phyloP scores from a whole-genome alignment of 148 eudicot species.

The Pouteria glomerata region DNA sequence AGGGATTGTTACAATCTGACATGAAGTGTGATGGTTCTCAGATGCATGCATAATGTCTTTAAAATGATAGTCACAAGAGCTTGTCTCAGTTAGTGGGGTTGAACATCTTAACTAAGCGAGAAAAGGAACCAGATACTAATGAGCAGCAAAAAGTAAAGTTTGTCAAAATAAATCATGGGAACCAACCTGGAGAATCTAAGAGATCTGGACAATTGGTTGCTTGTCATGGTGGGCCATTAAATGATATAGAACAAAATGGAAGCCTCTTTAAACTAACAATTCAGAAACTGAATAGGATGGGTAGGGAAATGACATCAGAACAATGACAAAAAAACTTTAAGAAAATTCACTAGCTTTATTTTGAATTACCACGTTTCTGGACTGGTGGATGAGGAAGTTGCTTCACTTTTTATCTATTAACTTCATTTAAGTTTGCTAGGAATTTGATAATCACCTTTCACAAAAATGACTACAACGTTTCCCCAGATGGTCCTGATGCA shows the following conservation, averaged over 20 bases:
- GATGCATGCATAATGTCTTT: slow-evolving; percentile 17
- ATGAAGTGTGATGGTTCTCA: slow-evolving; percentile 23
- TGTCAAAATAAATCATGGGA: slow-evolving; percentile 11
- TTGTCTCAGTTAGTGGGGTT: slow-evolving; percentile 17
- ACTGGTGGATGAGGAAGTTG: slow-evolving; percentile 6
- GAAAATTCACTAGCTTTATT: background rate
- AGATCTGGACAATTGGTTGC: slow-evolving; percentile 16
- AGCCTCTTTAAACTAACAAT: slow-evolving; percentile 17
- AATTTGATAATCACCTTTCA: background rate
- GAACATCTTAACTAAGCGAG: slow-evolving; percentile 8
- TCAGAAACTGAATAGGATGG: slow-evolving; percentile 11
- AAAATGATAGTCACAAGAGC: slow-evolving; percentile 13
- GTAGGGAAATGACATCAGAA: slow-evolving; percentile 11
- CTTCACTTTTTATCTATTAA: slow-evolving; percentile 4
- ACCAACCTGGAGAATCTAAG: slow-evolving; percentile 13
- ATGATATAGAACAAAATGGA: slow-evolving; percentile 3
- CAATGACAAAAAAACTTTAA: slow-evolving; percentile 2
- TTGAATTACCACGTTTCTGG: slow-evolving; percentile 9
- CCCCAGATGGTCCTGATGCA: slow-evolving; percentile 17
- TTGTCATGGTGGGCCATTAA: slow-evolving; percentile 26
- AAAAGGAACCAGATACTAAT: slow-evolving; percentile 7
- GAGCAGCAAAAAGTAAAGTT: slow-evolving; percentile 4
- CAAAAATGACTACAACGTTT: background rate
- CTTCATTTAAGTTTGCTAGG: background rate
- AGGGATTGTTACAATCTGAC: slow-evolving; percentile 15